Base-by-base conservation (phyloP, 2,329 filamentous ascomycete genomes). In the Fusarium longipes region DNA sequence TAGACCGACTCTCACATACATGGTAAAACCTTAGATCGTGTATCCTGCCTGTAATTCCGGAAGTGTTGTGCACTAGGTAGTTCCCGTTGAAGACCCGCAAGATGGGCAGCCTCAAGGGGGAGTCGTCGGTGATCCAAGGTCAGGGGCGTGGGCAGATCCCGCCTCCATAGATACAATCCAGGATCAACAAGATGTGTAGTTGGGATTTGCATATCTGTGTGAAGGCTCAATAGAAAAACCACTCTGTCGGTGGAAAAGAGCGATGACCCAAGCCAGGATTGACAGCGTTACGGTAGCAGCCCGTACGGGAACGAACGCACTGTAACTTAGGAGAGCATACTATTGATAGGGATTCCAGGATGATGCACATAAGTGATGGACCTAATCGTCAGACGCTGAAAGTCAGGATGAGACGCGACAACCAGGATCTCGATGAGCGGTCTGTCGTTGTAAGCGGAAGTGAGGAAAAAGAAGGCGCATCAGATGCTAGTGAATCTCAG, bases 261-360 rank as follows among this genome's bases (percentile, higher is more conserved):
- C 54, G 59, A 25, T 56, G 55, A 42, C 48, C 36, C 56, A 57
- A 67, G 52, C 57, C 63, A 61, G 63, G 70, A 53, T 62, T 29
- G 38, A 65, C 40, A 59, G 27, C 29, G 45, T 55, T 42, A 43
- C 55, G 62, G 66, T 69, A 56, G 66, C 30, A 70, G 64, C 63
- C 65, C 66, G 62, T 63, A 69, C 62, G 57, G 66, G 66, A 69
- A 39, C 48, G 40, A 63, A 53, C 51, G 56, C 65, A 69, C 47
- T 57, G 65, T 52, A 49, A 42, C 66, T 56, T 64, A 57, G 50
- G 42, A 52, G 57, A 33, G 40, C 32, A 24, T 32, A 32, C 43
- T 70, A 70, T 64, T 35, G 66, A 65, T 63, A 59, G 44, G 40
- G 57, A 56, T 57, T 27, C 53, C 42, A 42, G 64, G 66, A 64